Evolutionary conservation across 2,329 filamentous ascomycete genomes (phyloP), one percentile per base, ranked within the genome.

Genomic region (Curvularia lunata): DNA sequence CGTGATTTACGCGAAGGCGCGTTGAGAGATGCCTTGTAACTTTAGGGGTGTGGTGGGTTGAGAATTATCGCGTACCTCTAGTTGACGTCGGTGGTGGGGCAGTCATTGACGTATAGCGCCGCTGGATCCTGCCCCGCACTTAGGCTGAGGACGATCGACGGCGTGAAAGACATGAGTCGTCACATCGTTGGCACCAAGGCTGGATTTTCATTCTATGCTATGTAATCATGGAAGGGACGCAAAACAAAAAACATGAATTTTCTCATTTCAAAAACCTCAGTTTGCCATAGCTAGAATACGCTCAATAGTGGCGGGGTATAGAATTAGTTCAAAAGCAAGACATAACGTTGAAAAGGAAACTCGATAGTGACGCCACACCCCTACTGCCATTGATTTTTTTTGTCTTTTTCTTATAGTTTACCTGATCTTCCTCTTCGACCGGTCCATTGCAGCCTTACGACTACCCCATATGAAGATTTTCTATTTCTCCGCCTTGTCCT

Each of bases 241-340:
- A 46, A 2, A 6, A 21, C 13, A 32, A 32, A n/a, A 8, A 19
- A 3, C 18, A 30, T n/a, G 38, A 45, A 48, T 30, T 47, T 34
- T 7, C 43, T 42, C 47, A 45, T 47, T 58, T 41, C 32, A 27
- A 12, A 42, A n/a, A 41, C 18, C 28, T 47, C 45, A 37, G 19
- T 41, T 58, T 46, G 46, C 46, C 45, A 41, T 34, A 46, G 47
- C 59, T 49, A 38, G 37, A 54, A 42, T 55, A 56, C 32, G 62
- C 66, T 65, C 59, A 62, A 58, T 54, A 68, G 57, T 62, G 67
- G 71, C 23, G 41, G 41, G 72, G 72, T 75, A 75, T 75, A 72
- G 68, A 65, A 72, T 73, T 69, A 71, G 50, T 43, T 40, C 65
- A 61, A 63, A 65, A 69, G 63, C 34, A 57, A 51, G 63, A 65